phyloP scores from a whole-genome alignment of 2,329 filamentous ascomycete genomes.

The Dactylellina haptotyla region DNA sequence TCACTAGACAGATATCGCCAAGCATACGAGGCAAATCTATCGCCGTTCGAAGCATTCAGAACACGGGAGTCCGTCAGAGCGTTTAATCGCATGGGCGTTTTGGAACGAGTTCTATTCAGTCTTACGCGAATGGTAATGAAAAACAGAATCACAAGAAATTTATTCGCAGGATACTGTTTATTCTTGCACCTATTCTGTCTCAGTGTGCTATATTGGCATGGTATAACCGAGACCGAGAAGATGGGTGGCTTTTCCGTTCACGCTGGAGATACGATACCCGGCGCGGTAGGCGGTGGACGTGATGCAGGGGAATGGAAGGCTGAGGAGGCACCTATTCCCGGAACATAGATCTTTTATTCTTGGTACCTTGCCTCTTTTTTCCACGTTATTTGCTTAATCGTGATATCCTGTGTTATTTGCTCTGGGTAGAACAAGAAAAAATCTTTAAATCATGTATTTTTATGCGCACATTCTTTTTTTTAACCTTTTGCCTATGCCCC shows the following conservation, averaged over 20 bases:
- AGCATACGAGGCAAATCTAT: slow-evolving; percentile 94
- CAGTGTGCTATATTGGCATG: slow-evolving; percentile 84
- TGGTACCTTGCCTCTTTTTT: background rate
- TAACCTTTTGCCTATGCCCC: no score
- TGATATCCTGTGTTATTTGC: slow-evolving; percentile 14
- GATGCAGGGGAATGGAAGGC: slow-evolving; percentile 61
- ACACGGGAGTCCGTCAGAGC: slow-evolving; percentile 91
- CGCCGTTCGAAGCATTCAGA: slow-evolving; percentile 92
- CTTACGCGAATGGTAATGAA: slow-evolving; percentile 90
- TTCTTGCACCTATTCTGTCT: slow-evolving; percentile 89
- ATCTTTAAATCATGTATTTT: slow-evolving; percentile 40
- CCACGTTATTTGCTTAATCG: background rate
- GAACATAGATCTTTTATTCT: slow-evolving; percentile 23
- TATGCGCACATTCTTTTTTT: slow-evolving; percentile 11
- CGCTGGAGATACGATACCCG: slow-evolving; percentile 35
- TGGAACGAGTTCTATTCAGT: slow-evolving; percentile 88
- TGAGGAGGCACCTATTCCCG: slow-evolving; percentile 39
- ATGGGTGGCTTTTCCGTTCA: slow-evolving; percentile 30
- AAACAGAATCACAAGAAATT: slow-evolving; percentile 86
- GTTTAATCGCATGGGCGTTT: slow-evolving; percentile 90
- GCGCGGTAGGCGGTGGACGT: slow-evolving; percentile 63
- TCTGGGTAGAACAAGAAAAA: slow-evolving; percentile 14
- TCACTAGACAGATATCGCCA: slow-evolving; percentile 86
- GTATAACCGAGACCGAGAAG: slow-evolving; percentile 63
- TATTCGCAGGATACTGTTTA: slow-evolving; percentile 92